phyloP scores from a whole-genome alignment of 305 asterid species.

The Salvia sclarea region DNA sequence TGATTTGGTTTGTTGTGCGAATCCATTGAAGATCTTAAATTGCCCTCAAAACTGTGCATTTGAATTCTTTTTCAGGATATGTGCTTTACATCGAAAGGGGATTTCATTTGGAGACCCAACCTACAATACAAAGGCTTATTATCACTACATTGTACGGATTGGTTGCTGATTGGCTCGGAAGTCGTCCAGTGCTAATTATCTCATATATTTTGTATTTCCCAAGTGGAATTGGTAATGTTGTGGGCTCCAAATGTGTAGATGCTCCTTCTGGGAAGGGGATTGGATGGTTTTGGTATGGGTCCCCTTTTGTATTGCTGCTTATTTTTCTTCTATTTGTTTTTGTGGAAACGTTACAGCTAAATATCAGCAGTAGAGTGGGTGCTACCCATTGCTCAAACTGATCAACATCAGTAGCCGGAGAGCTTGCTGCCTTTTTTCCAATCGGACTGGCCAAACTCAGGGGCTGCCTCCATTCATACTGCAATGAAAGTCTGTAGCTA shows the following conservation, averaged over 20 bases:
- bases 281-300: constrained; percentile 95
- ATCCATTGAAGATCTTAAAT: constrained; percentile 26
- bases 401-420: no score
- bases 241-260: constrained; percentile 88
- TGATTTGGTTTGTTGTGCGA: background rate
- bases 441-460: no score
- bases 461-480: no score
- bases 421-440: no score
- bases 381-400: no score
- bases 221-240: constrained; percentile 75
- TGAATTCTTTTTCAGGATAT: constrained; percentile 56
- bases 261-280: constrained; percentile 77
- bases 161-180: constrained; percentile 74
- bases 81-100: constrained; percentile 88
- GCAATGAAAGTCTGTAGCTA: no score
- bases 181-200: constrained; percentile 88
- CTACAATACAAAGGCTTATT: constrained; percentile 86
- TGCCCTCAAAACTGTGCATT: background rate
- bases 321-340: no score
- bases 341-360: no score
- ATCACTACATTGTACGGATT: constrained; percentile 86
- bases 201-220: constrained; percentile 73
- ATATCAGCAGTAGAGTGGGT: no score
- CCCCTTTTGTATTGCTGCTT: no score
- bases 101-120: constrained; percentile 64